These are phyloP conservation scores for Thelonectria olida DNA, from an alignment of 2,329 filamentous ascomycete species.

Conservation along the genomic window DNA sequence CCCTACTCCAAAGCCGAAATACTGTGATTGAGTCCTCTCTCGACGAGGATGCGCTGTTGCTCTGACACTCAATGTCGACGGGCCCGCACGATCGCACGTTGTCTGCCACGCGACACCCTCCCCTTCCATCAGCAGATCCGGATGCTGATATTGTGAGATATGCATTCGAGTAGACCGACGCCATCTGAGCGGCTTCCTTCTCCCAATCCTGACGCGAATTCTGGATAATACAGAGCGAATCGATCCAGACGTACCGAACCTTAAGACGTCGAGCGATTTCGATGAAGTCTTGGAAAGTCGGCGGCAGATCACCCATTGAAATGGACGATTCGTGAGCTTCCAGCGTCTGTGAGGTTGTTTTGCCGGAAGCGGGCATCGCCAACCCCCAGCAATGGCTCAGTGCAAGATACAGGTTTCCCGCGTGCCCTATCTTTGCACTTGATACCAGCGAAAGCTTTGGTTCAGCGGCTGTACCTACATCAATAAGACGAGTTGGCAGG, in stretches of 20 bases:
- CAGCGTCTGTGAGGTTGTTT: not conserved
- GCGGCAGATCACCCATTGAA: not conserved
- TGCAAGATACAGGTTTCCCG: slow-evolving; percentile 1
- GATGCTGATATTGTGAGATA: slow-evolving; percentile 9
- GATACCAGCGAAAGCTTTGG: not conserved
- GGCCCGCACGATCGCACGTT: slow-evolving; percentile 7
- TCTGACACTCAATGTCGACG: not conserved
- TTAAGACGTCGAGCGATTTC: not conserved
- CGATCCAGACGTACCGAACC: slow-evolving; percentile 14
- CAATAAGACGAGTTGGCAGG: slow-evolving; percentile 6
- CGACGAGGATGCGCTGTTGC: not conserved
- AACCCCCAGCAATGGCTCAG: slow-evolving; percentile 18
- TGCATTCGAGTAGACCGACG: slow-evolving; percentile 6
- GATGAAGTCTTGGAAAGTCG: slow-evolving; percentile 14
- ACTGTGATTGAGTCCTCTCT: not conserved
- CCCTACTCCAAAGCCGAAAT: slow-evolving; percentile 11
- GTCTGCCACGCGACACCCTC: not conserved
- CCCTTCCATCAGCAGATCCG: slow-evolving; percentile 4
- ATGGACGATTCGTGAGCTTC: not conserved
- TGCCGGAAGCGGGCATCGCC: slow-evolving; percentile 8
- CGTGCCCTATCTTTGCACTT: not conserved
- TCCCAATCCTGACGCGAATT: slow-evolving; percentile 15
- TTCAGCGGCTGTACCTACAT: slow-evolving; percentile 5
- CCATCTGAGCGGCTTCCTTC: slow-evolving; percentile 16
- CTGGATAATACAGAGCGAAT: slow-evolving; percentile 17